These are phyloP conservation scores for Ascosphaera pollenicola DNA, from an alignment of 2,329 filamentous ascomycete genomes.

Conservation along the genomic window DNA sequence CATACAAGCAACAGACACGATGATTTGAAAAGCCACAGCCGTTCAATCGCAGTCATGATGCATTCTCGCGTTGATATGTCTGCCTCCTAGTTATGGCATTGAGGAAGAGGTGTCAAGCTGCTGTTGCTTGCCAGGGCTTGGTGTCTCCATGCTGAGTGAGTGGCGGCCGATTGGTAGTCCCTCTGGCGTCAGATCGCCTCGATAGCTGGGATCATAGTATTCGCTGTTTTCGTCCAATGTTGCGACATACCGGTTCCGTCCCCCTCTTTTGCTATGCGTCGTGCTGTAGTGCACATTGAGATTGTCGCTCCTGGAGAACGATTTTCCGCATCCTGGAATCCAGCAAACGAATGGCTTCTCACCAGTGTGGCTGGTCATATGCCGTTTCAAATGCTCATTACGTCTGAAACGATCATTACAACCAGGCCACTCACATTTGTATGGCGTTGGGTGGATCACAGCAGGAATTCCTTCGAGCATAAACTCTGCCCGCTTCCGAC, in stretches of 20 bases:
- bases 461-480: constrained; percentile 17
- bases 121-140: constrained; percentile 13
- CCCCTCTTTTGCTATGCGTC: constrained; percentile 24
- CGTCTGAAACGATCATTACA: constrained; percentile 26
- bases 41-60: too few relatives aligned
- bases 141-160: not conserved
- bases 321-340: constrained; percentile 20
- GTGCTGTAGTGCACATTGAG: constrained; percentile 24
- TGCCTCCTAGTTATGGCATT: too few relatives aligned
- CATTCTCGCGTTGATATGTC: too few relatives aligned
- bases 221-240: constrained; percentile 21
- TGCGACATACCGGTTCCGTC: constrained; percentile 24
- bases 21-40: too few relatives aligned
- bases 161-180: too few relatives aligned
- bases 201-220: constrained; percentile 22
- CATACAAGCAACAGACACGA: too few relatives aligned
- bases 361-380: constrained; percentile 25
- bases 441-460: constrained; percentile 19
- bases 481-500: too few relatives aligned
- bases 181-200: constrained; percentile 20
- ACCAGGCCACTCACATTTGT: constrained; percentile 20
- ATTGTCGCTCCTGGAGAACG: constrained; percentile 23
- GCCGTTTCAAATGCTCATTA: constrained; percentile 27
- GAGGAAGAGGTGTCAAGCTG: constrained; percentile 11
- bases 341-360: constrained; percentile 23